Base-by-base conservation (phyloP, 441 rosid genomes). In the Croton setiger region DNA sequence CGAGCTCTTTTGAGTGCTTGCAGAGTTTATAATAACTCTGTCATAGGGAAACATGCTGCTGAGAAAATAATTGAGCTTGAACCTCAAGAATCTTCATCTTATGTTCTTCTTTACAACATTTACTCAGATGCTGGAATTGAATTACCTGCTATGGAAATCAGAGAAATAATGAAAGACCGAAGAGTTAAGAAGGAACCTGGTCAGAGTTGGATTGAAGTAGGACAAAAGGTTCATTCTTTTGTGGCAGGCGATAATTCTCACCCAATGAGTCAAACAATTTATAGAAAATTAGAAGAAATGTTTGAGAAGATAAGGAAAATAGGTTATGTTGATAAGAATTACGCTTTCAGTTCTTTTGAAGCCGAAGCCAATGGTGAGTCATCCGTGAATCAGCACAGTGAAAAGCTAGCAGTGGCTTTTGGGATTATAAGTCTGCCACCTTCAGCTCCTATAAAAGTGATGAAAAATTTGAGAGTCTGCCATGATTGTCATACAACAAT, bases 121-220 rank as follows among this genome's bases (percentile, higher is more conserved):
- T 84, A 75, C 68, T 65, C 79, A 11, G 79, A 74, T 5, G 74
- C 82, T 64, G 75, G 72, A 33, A 76, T 76, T 70, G 79, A 80
- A 80, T 72, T 67, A 41, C 78, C 77, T 65, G 74, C 83, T 13
- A 33, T 13, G 13, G 36, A 58, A 49, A 74, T 79, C 20, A 77
- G 84, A 64, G 71, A 58, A 72, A 55, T 71, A 14, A 74, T 84
- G 83, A 63, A 52, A 47, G 76, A 68, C 57, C 69, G 61, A 75
- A 70, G 67, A 35, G 63, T 84, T 21, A 75, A 6, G 63, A 85
- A 85, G 68, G 81, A 85, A 66, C 68, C 67, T 52, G 86, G 75
- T 17, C 75, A 49, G 65, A 85, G 86, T 77, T 82, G 82, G 85
- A 77, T 82, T 58, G 81, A 85, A 79, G 74, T 69, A 20, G 52